phyloP scores from a whole-genome alignment of 441 rosid genomes.

The Croton setiger region DNA sequence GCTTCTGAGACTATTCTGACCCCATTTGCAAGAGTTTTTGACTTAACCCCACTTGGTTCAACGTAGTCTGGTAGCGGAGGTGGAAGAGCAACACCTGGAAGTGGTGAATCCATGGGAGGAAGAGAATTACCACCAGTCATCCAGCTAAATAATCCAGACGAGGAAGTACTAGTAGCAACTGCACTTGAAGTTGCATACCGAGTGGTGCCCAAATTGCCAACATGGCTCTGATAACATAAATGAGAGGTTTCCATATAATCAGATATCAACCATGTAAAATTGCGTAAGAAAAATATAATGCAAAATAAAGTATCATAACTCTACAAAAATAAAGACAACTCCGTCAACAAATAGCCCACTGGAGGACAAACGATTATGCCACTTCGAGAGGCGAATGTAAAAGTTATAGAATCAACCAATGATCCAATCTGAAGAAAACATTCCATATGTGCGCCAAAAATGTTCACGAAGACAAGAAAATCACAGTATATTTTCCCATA shows the following conservation, averaged over 20 bases:
- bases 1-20: constrained; percentile 70
- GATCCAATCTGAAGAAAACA: background rate
- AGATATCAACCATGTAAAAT: background rate
- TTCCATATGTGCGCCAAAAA: background rate
- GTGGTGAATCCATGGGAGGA: constrained; percentile 57
- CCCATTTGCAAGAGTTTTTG: constrained; percentile 70
- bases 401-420: background rate
- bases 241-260: background rate
- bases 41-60: constrained; percentile 52
- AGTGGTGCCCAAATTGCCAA: constrained; percentile 36
- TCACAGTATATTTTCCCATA: background rate
- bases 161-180: constrained; percentile 48
- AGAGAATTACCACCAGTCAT: constrained; percentile 52
- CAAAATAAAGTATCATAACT: background rate
- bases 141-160: constrained; percentile 70
- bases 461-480: background rate
- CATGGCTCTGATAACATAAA: constrained; percentile 38
- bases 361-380: background rate
- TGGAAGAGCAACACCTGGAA: constrained; percentile 56
- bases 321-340: background rate
- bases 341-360: background rate
- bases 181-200: constrained; percentile 63
- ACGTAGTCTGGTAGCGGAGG: constrained; percentile 61
- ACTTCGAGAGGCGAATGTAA: background rate
- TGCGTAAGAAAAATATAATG: background rate